These are phyloP conservation scores for Chaetomiaceae sp. DNA, from an alignment of 2,329 filamentous ascomycete genomes.

Conservation along the genomic window DNA sequence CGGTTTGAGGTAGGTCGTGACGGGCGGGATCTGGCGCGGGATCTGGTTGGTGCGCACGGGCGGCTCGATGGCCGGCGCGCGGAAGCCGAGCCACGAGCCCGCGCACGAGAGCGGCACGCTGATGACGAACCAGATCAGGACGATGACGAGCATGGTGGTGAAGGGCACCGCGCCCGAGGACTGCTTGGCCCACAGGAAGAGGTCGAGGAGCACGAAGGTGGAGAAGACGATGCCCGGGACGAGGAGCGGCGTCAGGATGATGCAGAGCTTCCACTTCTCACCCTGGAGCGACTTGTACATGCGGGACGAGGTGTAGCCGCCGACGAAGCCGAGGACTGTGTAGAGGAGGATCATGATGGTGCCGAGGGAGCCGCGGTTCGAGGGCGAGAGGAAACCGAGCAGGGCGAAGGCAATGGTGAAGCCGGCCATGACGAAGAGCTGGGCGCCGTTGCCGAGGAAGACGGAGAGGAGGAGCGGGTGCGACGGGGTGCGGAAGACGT, in stretches of 20 bases:
- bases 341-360: slow-evolving; percentile 93
- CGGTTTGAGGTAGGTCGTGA: slow-evolving; percentile 75
- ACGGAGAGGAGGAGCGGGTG: slow-evolving; percentile 80
- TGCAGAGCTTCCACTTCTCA: slow-evolving; percentile 92
- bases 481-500: slow-evolving; percentile 87
- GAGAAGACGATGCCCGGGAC: slow-evolving; percentile 83
- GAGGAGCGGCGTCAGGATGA: slow-evolving; percentile 77
- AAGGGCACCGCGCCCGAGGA: slow-evolving; percentile 94
- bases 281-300: slow-evolving; percentile 94
- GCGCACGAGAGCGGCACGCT: slow-evolving; percentile 85
- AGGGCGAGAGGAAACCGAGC: slow-evolving; percentile 89
- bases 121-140: slow-evolving; percentile 95
- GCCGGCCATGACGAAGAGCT: slow-evolving; percentile 96
- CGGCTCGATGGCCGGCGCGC: slow-evolving; percentile 62
- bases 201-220: slow-evolving; percentile 87
- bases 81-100: slow-evolving; percentile 93
- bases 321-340: slow-evolving; percentile 85
- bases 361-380: slow-evolving; percentile 87
- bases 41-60: slow-evolving; percentile 97
- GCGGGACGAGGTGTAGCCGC: slow-evolving; percentile 82
- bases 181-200: slow-evolving; percentile 91
- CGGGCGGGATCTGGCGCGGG: slow-evolving; percentile 87
- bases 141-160: slow-evolving; percentile 90
- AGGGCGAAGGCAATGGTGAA: slow-evolving; percentile 91
- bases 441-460: slow-evolving; percentile 86